Conservation (phyloP, 2,329 filamentous ascomycete species). For the Pseudogymnoascus sp. region DNA sequence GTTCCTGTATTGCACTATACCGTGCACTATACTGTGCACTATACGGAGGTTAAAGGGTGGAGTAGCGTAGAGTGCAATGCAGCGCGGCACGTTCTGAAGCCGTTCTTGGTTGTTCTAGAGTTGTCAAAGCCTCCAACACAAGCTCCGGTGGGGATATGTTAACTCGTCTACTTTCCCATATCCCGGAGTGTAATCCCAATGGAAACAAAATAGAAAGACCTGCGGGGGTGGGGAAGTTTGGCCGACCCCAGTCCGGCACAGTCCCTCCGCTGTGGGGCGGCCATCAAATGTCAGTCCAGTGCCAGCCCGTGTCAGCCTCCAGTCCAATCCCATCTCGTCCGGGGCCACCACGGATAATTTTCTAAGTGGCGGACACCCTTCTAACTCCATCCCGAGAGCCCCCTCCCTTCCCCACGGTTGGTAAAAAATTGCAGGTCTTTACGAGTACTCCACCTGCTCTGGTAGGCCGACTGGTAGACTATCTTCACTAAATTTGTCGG, state of each 20-base stretch:
- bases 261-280: neutral
- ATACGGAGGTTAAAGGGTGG: too few species aligned
- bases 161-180: neutral
- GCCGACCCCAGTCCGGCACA: neutral
- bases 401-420: too few species aligned
- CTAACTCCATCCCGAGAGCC: neutral
- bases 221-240: constrained; percentile 6
- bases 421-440: too few species aligned
- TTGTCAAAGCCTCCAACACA: neutral
- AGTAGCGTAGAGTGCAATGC: neutral
- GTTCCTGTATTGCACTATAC: neutral
- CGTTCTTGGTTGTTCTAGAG: neutral
- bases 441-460: neutral
- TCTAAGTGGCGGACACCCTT: neutral
- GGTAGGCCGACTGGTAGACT: neutral
- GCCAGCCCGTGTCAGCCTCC: neutral
- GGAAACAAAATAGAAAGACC: constrained; percentile 4
- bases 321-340: neutral
- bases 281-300: neutral
- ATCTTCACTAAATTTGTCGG: neutral
- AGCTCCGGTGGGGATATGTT: neutral
- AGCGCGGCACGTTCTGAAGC: neutral
- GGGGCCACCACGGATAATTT: neutral
- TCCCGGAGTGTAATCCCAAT: neutral
- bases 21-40: too few species aligned